phyloP scores from a whole-genome alignment of 768 basidiomycete species.

The Pulveroboletus sp. region DNA sequence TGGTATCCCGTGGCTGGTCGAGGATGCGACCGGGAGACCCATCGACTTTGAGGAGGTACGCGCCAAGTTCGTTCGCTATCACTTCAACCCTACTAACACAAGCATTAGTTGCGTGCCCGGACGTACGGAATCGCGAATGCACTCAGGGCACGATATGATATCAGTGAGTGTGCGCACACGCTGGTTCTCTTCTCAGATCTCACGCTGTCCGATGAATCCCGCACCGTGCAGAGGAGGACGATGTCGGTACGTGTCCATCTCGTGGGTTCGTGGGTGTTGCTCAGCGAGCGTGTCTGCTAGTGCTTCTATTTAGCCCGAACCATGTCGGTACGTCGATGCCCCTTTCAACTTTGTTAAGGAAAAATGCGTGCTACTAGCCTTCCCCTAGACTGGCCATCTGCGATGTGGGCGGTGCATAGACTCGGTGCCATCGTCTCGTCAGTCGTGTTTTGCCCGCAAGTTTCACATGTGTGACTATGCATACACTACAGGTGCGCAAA shows the following conservation, averaged over 20 bases:
- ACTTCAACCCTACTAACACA: neutral
- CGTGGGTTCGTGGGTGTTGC: neutral
- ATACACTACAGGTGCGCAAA: conserved; percentile 29
- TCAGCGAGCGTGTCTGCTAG: conserved; percentile 30
- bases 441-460: conserved; percentile 13
- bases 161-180: conserved; percentile 35
- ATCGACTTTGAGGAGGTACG: conserved; percentile 49
- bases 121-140: conserved; percentile 55
- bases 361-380: neutral
- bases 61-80: neutral
- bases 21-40: conserved; percentile 49
- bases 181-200: neutral
- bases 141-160: conserved; percentile 43
- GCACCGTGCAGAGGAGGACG: conserved; percentile 40
- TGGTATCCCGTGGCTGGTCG: conserved; percentile 54
- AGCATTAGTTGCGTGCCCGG: conserved; percentile 37
- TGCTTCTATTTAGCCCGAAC: conserved; percentile 65
- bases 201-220: neutral
- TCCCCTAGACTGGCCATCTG: conserved; percentile 50
- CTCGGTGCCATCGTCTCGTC: conserved; percentile 60
- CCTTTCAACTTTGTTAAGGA: neutral
- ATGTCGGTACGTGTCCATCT: conserved; percentile 43
- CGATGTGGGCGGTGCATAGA: conserved; percentile 59
- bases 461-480: neutral
- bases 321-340: conserved; percentile 45